Evolutionary conservation across 2,329 filamentous ascomycete genomes (phyloP).

Genomic region (Calonectria crousiana): DNA sequence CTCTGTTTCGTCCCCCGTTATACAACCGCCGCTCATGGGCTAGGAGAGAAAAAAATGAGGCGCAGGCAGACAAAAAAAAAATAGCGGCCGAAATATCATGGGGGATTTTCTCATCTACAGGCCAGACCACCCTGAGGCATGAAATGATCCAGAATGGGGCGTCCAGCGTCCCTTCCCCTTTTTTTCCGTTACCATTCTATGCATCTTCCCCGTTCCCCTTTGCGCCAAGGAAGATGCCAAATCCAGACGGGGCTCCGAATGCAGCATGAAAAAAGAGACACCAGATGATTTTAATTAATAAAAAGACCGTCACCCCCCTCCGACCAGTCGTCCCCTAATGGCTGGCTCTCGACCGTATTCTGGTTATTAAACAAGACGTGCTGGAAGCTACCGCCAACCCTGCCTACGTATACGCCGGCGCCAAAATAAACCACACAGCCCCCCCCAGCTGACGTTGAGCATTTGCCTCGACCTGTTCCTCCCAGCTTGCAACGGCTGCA

Average conservation of each 20-base stretch:
- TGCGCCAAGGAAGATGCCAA: background rate
- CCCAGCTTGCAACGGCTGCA: background rate
- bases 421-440: slow-evolving; percentile 31
- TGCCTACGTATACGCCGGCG: slow-evolving; percentile 6
- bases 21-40: background rate
- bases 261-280: background rate
- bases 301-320: background rate
- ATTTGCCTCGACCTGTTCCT: slow-evolving; percentile 33
- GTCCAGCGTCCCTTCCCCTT: too few species aligned
- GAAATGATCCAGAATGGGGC: background rate
- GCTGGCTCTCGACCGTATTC: background rate
- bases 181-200: background rate
- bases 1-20: background rate
- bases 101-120: background rate
- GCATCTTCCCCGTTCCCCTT: background rate
- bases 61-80: background rate
- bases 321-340: too few species aligned
- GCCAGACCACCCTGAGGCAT: background rate
- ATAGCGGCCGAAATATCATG: background rate
- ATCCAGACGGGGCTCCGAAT: background rate
- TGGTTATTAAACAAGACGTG: background rate
- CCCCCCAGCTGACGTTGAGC: slow-evolving; percentile 44
- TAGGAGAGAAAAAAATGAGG: background rate
- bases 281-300: background rate
- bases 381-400: background rate